Base-by-base conservation (phyloP, 768 basidiomycete species). In the Suillus ampliporus region DNA sequence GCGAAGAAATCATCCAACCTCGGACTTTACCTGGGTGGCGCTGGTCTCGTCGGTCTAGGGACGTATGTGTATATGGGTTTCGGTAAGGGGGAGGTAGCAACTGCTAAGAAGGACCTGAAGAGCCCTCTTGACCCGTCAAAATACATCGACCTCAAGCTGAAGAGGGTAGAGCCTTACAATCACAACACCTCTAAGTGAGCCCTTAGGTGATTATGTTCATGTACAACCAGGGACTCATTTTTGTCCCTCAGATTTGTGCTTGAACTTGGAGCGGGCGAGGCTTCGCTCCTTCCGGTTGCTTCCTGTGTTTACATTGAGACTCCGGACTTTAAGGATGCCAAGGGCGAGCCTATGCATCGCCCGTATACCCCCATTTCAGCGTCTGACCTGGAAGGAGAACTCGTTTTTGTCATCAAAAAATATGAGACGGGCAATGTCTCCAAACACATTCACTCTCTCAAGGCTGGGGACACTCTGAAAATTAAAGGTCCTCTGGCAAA, bases 321-420 rank as follows among this genome's bases (percentile, higher is more conserved):
- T 17, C 87, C 91, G 0, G 84, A 89, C 65, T 79, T 90, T 50
- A 83, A 85, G 65, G 89, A 89, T 73, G 80, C 77, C 69, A 93
- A 95, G 71, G 96, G 94, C 65, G 94, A 94, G 68, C 92, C 94
- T 57, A 86, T 95, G 76, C 83, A 90, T 66, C 86, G 95, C 59
- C 94, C 97, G 0, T 99, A 99, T 77, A 99, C 97, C 5, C 95
- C 97, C 58, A 86, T 94, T 66, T 95, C 95, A 23, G 78, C 86
- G 0, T 84, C 92, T 9, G 88, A 95, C 62, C 71, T 80, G 8
- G 85, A 86, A 59, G 95, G 94, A 31, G 89, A 94, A 70, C 76
- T 97, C 51, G 82, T 83, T 14, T 84, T 99, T 66, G 76, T 99
- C 66, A 79, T 99, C 75, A 99, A 99, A 79, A 89, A 87, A 66